Percentiles rank a stretch among this genome's conserved stretches.
Evolutionary conservation across 306 rosid species (phyloP).

Genomic region (Dalbergia oliveri): DNA sequence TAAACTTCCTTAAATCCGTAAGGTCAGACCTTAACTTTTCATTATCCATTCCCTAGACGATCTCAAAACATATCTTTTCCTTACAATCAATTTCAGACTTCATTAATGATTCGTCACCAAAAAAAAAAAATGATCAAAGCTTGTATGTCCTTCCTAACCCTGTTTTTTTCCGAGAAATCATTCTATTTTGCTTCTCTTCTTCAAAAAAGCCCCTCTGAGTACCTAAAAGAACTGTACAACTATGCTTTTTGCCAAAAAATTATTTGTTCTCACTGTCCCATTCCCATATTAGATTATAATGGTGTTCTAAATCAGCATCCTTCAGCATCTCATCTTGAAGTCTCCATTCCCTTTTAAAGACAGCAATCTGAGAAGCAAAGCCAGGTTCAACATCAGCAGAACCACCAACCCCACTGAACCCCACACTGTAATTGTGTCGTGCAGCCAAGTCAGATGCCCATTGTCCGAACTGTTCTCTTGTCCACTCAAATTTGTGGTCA

Average conservation of each 20-base stretch:
- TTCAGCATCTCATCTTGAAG: slow-evolving; percentile 41
- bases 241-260: not conserved
- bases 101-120: not conserved
- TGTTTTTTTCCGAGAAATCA: slow-evolving; percentile 5
- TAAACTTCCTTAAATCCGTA: not conserved
- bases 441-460: slow-evolving; percentile 86
- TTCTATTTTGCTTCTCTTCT: slow-evolving; percentile 21
- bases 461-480: slow-evolving; percentile 76
- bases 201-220: slow-evolving; percentile 25
- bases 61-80: not conserved
- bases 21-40: not conserved
- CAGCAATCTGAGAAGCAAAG: slow-evolving; percentile 97
- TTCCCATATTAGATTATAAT: slow-evolving; percentile 69
- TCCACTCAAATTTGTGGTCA: slow-evolving; percentile 99
- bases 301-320: slow-evolving; percentile 44
- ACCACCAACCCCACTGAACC: slow-evolving; percentile 94
- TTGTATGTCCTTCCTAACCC: slow-evolving; percentile 7
- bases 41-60: not conserved
- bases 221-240: slow-evolving; percentile 33
- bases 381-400: slow-evolving; percentile 84
- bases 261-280: slow-evolving; percentile 57
- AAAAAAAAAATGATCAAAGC: slow-evolving; percentile 9
- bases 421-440: slow-evolving; percentile 77
- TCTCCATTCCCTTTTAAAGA: slow-evolving; percentile 63
- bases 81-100: slow-evolving; percentile 28